A percentile compares a stretch with the other conserved stretches of the same genome.
Evolutionary conservation across 192 early-diverging fungal genomes (phyloP).

Genomic region (Chytriomyces hyalinus): DNA sequence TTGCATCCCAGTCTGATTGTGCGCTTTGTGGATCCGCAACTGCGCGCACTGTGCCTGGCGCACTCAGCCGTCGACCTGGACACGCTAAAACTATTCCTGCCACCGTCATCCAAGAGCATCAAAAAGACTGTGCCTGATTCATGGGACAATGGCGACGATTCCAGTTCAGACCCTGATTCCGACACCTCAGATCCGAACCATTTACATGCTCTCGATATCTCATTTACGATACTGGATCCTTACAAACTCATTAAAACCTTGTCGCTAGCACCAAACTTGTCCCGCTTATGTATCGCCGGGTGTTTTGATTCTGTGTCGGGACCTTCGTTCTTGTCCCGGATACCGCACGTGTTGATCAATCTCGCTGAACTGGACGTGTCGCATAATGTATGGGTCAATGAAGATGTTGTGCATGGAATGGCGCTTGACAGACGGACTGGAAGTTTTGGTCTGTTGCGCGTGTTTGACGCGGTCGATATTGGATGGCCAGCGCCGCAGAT

Average conservation of each 20-base stretch:
- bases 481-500: no score
- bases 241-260: background rate
- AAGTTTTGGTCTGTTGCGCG: background rate
- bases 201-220: background rate
- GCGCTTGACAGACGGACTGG: background rate
- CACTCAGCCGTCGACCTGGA: background rate
- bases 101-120: background rate
- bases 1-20: background rate
- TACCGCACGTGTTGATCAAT: background rate
- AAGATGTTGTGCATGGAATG: background rate
- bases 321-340: background rate
- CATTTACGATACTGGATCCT: background rate
- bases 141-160: background rate
- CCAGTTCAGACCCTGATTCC: background rate
- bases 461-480: background rate
- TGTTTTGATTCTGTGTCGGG: background rate
- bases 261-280: background rate
- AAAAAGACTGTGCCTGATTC: background rate
- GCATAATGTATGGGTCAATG: background rate
- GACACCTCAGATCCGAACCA: background rate
- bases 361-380: background rate
- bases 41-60: background rate
- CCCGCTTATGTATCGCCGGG: background rate
- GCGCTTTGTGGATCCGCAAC: background rate
- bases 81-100: background rate